These are phyloP conservation scores for Linum lewisii DNA, from an alignment of 345 rosid species.

Conservation along the genomic window DNA sequence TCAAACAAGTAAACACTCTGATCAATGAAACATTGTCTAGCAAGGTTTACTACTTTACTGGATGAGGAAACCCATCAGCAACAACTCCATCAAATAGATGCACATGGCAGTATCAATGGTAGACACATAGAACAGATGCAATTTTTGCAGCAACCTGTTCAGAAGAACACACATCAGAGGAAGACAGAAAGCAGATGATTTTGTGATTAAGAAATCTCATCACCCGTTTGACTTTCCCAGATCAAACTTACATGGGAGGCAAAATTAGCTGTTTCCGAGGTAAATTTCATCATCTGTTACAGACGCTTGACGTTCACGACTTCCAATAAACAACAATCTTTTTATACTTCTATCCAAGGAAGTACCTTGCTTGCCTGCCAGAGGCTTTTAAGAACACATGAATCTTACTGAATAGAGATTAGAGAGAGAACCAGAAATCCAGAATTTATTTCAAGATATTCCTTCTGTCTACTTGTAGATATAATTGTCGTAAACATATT, in stretches of 20 bases:
- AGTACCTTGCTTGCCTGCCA: neutral
- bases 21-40: constrained; percentile 2
- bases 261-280: constrained; percentile 12
- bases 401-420: no score
- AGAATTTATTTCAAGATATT: neutral
- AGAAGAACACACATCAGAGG: neutral
- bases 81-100: constrained; percentile 4
- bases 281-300: neutral
- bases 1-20: constrained; percentile 5
- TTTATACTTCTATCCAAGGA: neutral
- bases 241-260: constrained; percentile 10
- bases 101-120: no score
- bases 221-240: constrained; percentile 15
- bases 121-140: neutral
- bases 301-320: neutral
- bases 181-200: neutral
- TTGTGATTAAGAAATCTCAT: constrained; percentile 6
- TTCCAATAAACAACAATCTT: no score
- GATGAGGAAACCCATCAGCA: neutral
- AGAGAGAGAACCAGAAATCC: neutral
- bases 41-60: neutral
- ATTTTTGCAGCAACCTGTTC: neutral
- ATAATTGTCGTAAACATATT: no score
- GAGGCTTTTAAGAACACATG: neutral
- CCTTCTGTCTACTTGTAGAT: no score